phyloP scores from a whole-genome alignment of 805 yeast species.

The Candida coquimbonensis region DNA sequence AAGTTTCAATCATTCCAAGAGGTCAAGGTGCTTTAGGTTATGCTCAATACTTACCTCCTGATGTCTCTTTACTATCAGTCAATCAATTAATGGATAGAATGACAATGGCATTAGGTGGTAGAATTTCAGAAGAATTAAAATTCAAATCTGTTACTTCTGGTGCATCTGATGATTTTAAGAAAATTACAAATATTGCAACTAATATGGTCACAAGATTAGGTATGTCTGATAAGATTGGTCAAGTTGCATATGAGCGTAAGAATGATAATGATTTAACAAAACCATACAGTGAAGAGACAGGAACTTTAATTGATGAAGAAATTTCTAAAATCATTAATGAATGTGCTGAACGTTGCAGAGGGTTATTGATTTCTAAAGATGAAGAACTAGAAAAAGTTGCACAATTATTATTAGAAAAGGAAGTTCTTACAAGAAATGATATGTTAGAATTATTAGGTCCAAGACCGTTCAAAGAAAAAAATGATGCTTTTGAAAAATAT shows the following conservation, averaged over 20 bases:
- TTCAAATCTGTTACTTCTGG: constrained; percentile 92
- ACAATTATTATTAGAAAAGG: constrained; percentile 76
- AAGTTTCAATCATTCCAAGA: constrained; percentile 94
- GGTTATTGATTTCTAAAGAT: constrained; percentile 62
- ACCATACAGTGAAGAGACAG: constrained; percentile 87
- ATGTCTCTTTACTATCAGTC: constrained; percentile 69
- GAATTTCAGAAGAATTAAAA: constrained; percentile 92
- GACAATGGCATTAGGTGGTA: constrained; percentile 96
- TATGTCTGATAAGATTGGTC: constrained; percentile 85
- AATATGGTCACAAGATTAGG: constrained; percentile 91
- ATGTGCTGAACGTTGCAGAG: constrained; percentile 64
- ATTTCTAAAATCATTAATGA: constrained; percentile 70
- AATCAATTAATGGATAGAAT: constrained; percentile 81
- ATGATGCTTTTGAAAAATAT: constrained; percentile 85
- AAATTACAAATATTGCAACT: constrained; percentile 89
- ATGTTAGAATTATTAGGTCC: constrained; percentile 85
- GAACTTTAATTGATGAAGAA: constrained; percentile 73
- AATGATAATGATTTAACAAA: constrained; percentile 65
- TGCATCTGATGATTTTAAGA: constrained; percentile 93
- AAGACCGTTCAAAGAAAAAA: constrained; percentile 85
- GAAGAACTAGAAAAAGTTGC: constrained; percentile 81
- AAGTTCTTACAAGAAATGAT: constrained; percentile 89
- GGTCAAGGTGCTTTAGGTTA: constrained; percentile 97
- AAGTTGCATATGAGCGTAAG: constrained; percentile 59
- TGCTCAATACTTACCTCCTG: constrained; percentile 95